phyloP scores from a whole-genome alignment of 2,329 filamentous ascomycete genomes.

The Acrocalymma vagum region DNA sequence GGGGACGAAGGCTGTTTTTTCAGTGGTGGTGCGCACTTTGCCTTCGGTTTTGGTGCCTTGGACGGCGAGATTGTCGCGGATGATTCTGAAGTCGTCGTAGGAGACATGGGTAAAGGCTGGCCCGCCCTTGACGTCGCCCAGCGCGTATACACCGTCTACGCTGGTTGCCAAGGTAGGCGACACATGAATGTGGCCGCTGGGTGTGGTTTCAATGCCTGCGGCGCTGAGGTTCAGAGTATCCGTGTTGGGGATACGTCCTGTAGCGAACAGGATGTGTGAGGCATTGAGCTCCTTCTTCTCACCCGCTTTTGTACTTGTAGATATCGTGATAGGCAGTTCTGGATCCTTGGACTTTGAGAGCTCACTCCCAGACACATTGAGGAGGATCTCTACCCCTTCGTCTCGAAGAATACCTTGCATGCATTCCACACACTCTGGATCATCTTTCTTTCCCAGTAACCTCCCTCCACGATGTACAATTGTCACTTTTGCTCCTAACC shows the following conservation, averaged over 20 bases:
- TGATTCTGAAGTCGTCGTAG: conserved; percentile 65
- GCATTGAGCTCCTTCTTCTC: conserved; percentile 37
- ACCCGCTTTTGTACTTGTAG: conserved; percentile 14
- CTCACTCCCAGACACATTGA: conserved; percentile 38
- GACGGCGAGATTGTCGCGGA: conserved; percentile 55
- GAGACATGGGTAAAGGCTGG: conserved; percentile 66
- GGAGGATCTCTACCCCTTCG: conserved; percentile 57
- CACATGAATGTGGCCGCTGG: conserved; percentile 55
- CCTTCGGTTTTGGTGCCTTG: background rate
- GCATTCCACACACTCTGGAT: conserved; percentile 56
- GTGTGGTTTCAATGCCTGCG: conserved; percentile 52
- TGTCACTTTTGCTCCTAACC: conserved; percentile 60
- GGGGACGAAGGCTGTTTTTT: conserved; percentile 46
- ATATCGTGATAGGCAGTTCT: conserved; percentile 32
- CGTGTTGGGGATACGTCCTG: conserved; percentile 61
- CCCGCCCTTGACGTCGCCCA: conserved; percentile 62
- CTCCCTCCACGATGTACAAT: conserved; percentile 55
- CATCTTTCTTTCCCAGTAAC: conserved; percentile 55
- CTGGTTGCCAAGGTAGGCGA: conserved; percentile 57
- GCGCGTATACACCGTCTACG: conserved; percentile 54
- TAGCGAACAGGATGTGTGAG: conserved; percentile 61
- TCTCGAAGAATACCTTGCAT: conserved; percentile 55
- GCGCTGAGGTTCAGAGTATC: conserved; percentile 52
- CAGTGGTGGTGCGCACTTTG: conserved; percentile 14
- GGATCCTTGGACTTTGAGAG: conserved; percentile 27